Evolutionary conservation across 108 stramenopile genomes (phyloP), one percentile per base, ranked within the genome.

Genomic region (Seminavis robusta): DNA sequence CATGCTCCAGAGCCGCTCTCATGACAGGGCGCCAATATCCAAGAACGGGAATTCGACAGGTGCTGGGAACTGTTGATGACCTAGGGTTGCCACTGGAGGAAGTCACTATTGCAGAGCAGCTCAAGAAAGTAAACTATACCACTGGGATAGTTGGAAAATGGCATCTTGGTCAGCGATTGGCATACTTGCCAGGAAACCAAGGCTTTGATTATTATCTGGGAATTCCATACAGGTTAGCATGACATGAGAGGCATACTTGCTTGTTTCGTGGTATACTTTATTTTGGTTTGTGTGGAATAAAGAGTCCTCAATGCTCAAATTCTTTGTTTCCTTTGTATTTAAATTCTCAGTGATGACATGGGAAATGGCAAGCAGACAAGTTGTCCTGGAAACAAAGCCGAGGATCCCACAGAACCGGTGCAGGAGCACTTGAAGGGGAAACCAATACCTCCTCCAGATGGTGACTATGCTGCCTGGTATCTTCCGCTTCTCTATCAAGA

Each of bases 131-230:
- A 4, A 74, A 74, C 20, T 86, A 86, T 68, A 34, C 68, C 4
- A 83, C 85, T 15, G 69, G 49, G 23, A 74, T 76, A 43, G 52
- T 83, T 17, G 85, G 84, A 16, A 85, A 85, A 43, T 85, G 84
- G 84, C 84, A 85, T 52, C 53, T 85, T 10, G 84, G 84, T 4
- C 74, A 76, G 11, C 47, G 73, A 30, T 52, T 59, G 39, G 63
- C 59, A 16, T 77, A 73, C 43, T 47, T 82, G 21, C 85, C 81
- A 17, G 62, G 54, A 13, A 73, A 69, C 24, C 61, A 59, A 23
- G 79, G 74, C 9, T 80, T 80, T 49, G 79, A 80, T 29, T 19
- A 25, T 13, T 74, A 34, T 44, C 61, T 73, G 30, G 75, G 80
- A 13, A 76, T 81, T 29, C 75, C 80, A 1, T 76, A 77, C 37